Evolutionary conservation across 148 eudicot genomes (phyloP), one percentile per base, ranked within the genome.

Genomic region (Rhododendron williamsianum): DNA sequence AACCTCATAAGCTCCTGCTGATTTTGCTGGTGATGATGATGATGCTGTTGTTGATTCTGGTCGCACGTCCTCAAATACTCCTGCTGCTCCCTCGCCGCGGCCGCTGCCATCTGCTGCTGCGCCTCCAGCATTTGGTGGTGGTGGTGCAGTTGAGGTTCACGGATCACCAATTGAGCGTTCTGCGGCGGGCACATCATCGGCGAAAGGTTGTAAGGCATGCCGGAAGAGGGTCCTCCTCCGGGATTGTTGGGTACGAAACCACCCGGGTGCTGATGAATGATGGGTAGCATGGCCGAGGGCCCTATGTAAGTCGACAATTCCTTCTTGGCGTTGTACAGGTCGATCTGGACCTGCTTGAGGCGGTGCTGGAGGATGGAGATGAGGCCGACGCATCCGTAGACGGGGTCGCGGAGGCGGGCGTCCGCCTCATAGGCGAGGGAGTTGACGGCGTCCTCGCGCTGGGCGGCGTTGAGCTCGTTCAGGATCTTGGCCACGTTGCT

Each of bases 341-440:
- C 92, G 21, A 43, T 45, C 76, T 93, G 95, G 41, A 93, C 88
- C 71, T 91, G 91, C 84, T 91, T 92, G n/a, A 95, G 90, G 63
- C 69, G 81, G 46, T 95, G 95, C 43, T 95, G 98, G 45, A 95
- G 89, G 38, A 93, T 33, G 4, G 95, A 93, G 12, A 95, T 94
- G 7, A 92, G 86, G 11, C 98, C 98, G 0, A 95, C 98, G 65
- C 98, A 95, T 0, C 98, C 98, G 16, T 95, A 95, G 0, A 95
- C 98, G 1, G 98, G 97, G 87, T 95, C 98, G 0, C 91, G 87
- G 1, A 92, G 87, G 15, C 98, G 88, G 0, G 92, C 91, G 77
- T 94, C 95, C 0, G 98, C 98, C 88, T 95, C 98, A 35, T 93
- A 95, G 2, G 94, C 97, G 0, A 95, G 82, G 1, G 98, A 93